A percentile compares a stretch with the other conserved stretches of the same genome.
These are phyloP conservation scores for Prunus mongolica DNA, from an alignment of 306 rosid genomes.

Conservation along the genomic window DNA sequence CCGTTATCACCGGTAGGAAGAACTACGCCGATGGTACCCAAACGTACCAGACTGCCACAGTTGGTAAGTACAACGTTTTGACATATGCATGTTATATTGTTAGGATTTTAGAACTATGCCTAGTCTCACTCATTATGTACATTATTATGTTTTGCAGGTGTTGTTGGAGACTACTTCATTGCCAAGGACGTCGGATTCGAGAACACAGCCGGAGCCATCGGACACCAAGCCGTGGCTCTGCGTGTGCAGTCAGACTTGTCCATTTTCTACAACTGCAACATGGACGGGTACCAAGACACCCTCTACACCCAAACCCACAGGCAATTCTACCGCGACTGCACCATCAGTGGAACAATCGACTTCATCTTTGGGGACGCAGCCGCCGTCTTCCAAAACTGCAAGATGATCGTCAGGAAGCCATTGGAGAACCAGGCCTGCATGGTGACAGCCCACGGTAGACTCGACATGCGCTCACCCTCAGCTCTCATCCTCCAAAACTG, in stretches of 20 bases:
- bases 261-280: constrained; percentile 42
- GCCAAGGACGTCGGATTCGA: constrained; percentile 57
- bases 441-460: constrained; percentile 64
- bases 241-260: constrained; percentile 45
- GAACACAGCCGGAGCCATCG: constrained; percentile 46
- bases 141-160: constrained; percentile 30
- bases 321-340: constrained; percentile 56
- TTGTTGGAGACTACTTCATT: constrained; percentile 52
- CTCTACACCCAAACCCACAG: constrained; percentile 49
- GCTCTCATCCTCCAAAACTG: constrained; percentile 55
- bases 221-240: constrained; percentile 54
- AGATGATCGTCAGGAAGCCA: constrained; percentile 43
- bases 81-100: neutral
- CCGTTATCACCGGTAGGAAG: constrained; percentile 41
- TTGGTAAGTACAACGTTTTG: constrained; percentile 37
- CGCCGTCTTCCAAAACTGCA: constrained; percentile 57
- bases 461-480: constrained; percentile 15
- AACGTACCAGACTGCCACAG: constrained; percentile 54
- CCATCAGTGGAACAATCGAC: constrained; percentile 48
- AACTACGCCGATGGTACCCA: constrained; percentile 43
- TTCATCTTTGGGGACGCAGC: constrained; percentile 46
- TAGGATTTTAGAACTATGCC: neutral
- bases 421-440: constrained; percentile 30
- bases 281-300: constrained; percentile 58
- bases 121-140: neutral